Base-by-base conservation (phyloP, 768 basidiomycete species). In the Rhizopogon vulgaris region DNA sequence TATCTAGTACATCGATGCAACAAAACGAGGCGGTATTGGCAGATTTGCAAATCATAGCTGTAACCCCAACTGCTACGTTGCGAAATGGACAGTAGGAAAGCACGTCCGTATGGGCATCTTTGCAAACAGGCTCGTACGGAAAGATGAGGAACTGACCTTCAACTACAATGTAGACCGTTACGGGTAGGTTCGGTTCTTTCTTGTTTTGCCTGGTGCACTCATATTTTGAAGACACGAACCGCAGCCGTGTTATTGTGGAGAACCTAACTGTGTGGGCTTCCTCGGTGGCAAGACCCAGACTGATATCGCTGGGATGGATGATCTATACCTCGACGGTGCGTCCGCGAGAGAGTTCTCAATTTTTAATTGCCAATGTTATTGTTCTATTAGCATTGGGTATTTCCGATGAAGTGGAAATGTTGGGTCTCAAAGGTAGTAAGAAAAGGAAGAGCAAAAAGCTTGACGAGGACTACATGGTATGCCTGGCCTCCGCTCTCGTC, bases 81-180 rank as follows among this genome's bases (percentile, higher is more conserved):
- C 94, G 27, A 97, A 96, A 69, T 99, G 96, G 96, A 92, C 93
- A 3, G 80, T 98, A 28, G 94, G 89, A 8, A 71, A 79, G 30
- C 80, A 86, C 39, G 83, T 98, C 56, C 85, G 96, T 34, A 97
- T 97, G 95, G 96, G 94, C 41, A 97, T 98, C 60, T 99, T 98
- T 62, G 85, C 95, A n/a, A 92, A 85, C 61, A 78, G 91, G 39
- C 57, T 75, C 49, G 85, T 97, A 58, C 68, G 77, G 64, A 81
- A 80, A 63, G 68, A 90, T 56, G 94, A 96, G 63, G 94, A 97
- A 69, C 69, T 97, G 59, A 98, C 96, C 0, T 98, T 98, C 75
- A 98, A 99, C 70, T 99, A 99, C 67, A 99, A 99, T 66, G 96
- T 98, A 38, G 96, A 98, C 69, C 91, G 96, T 52, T 99, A 99